These are phyloP conservation scores for Lotus japonicus DNA, from an alignment of 306 rosid species.

Conservation along the genomic window DNA sequence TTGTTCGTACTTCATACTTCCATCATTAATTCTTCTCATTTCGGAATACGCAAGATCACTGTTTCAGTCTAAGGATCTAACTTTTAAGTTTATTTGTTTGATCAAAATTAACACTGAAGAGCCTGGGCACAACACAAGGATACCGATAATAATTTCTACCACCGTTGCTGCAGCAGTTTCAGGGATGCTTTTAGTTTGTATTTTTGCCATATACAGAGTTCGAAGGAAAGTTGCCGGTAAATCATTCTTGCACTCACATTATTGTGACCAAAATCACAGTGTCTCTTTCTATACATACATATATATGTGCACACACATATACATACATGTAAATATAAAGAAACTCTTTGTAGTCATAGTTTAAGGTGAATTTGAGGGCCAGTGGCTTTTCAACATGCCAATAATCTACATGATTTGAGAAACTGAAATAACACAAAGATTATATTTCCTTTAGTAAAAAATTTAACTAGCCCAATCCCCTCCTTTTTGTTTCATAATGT, in stretches of 20 bases:
- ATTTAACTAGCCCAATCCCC: neutral
- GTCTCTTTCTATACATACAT: neutral
- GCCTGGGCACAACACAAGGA: neutral
- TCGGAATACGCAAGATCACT: no score
- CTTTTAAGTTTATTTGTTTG: neutral
- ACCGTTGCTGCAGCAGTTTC: neutral
- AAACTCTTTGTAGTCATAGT: neutral
- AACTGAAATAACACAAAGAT: neutral
- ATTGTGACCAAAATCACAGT: neutral
- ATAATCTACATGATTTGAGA: neutral
- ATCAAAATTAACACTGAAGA: no score
- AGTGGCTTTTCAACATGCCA: no score
- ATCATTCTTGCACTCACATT: neutral
- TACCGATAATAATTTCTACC: neutral
- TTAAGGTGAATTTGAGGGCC: neutral
- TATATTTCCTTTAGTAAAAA: neutral
- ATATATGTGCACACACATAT: no score
- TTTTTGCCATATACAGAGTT: neutral
- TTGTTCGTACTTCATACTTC: no score
- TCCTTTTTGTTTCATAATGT: neutral
- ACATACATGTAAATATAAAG: no score
- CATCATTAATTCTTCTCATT: no score
- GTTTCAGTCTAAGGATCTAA: no score
- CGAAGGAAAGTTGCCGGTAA: constrained; percentile 1
- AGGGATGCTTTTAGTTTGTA: neutral